Percentiles rank a stretch among this genome's conserved stretches.
Conservation (phyloP, 1,284 basidiomycete genomes). For the Moesziomyces antarcticus region DNA sequence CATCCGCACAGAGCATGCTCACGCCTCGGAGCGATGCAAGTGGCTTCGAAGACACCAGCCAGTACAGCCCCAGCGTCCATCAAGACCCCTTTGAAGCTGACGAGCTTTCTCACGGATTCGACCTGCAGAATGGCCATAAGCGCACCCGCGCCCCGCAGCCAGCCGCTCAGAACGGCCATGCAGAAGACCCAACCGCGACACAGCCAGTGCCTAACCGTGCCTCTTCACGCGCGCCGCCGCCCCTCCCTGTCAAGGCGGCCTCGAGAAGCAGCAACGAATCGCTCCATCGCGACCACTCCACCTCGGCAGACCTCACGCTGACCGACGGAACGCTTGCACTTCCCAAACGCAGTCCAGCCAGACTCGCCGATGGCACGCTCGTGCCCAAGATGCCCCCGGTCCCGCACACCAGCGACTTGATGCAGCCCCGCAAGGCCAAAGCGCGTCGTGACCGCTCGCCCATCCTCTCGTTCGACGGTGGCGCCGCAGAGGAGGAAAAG, state of each 20-base stretch:
- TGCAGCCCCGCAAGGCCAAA: conserved; percentile 20
- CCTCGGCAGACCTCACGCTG: conserved; percentile 3
- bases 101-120: conserved; percentile 19
- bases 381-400: conserved; percentile 57
- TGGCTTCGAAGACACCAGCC: conserved; percentile 39
- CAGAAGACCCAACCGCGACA: background rate
- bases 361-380: conserved; percentile 42
- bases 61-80: conserved; percentile 35
- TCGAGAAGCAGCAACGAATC: conserved; percentile 39
- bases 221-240: conserved; percentile 24
- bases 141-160: background rate
- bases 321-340: background rate
- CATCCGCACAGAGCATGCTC: conserved; percentile 21
- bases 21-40: conserved; percentile 36
- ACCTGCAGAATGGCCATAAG: conserved; percentile 9
- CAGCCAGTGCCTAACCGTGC: conserved; percentile 20
- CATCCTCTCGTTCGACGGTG: conserved; percentile 52
- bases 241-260: conserved; percentile 26
- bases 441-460: conserved; percentile 50
- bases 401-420: conserved; percentile 22
- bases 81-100: background rate
- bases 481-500: conserved; percentile 52
- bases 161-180: background rate
- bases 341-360: conserved; percentile 8
- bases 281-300: conserved; percentile 6